phyloP scores from a whole-genome alignment of 1,284 basidiomycete species.

The Crucibulum parvulum region DNA sequence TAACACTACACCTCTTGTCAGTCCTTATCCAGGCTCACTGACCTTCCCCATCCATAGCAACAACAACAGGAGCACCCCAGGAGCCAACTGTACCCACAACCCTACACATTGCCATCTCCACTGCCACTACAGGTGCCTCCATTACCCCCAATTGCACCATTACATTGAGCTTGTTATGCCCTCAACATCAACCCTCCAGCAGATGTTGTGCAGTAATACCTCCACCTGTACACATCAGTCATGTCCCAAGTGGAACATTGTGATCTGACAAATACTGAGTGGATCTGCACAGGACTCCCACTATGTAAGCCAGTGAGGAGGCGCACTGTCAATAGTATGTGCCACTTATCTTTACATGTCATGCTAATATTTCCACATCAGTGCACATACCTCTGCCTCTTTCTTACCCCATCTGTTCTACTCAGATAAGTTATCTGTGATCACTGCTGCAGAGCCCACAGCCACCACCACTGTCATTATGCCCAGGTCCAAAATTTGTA shows the following conservation, averaged over 20 bases:
- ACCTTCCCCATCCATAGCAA: too few species aligned
- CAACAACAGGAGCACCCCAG: too few species aligned
- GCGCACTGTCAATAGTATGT: neutral
- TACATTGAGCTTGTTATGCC: too few species aligned
- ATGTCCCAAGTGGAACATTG: slow-evolving; percentile 6
- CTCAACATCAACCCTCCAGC: slow-evolving; percentile 9
- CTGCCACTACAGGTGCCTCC: neutral
- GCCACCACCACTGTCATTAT: neutral
- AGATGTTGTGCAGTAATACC: neutral
- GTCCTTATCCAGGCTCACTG: too few species aligned
- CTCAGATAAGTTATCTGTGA: neutral
- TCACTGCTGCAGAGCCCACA: neutral
- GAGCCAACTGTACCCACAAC: too few species aligned
- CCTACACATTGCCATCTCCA: too few species aligned
- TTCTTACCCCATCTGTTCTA: too few species aligned
- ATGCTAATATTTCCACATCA: neutral
- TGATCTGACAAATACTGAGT: slow-evolving; percentile 15
- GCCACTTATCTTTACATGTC: neutral
- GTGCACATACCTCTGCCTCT: neutral
- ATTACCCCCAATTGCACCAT: neutral
- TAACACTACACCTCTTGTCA: too few species aligned
- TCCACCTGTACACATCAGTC: neutral
- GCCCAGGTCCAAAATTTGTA: neutral
- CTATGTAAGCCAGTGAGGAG: slow-evolving; percentile 10
- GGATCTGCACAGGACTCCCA: slow-evolving; percentile 12